These are phyloP conservation scores for Pilatotrama ljubarskyi DNA, from an alignment of 768 basidiomycete genomes.

Conservation along the genomic window DNA sequence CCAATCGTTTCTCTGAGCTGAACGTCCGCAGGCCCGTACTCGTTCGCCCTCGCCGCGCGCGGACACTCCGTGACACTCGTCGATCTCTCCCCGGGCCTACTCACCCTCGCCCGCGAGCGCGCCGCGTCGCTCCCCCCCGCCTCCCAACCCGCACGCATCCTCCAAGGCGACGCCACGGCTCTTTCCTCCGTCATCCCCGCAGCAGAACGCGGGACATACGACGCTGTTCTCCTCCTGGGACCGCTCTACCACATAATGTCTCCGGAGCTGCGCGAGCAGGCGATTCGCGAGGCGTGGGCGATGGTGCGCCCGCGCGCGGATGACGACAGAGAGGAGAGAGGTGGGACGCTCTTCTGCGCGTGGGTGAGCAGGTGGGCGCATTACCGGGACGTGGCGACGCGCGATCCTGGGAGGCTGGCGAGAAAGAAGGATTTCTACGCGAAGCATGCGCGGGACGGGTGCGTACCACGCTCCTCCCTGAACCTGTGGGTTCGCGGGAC, in stretches of 20 bases:
- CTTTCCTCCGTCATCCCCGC: slow-evolving; percentile 51
- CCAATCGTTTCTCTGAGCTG: too few species aligned
- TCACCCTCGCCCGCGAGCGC: slow-evolving; percentile 17
- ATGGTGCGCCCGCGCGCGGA: slow-evolving; percentile 7
- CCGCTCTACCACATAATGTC: slow-evolving; percentile 25
- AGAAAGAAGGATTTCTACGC: slow-evolving; percentile 18
- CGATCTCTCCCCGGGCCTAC: slow-evolving; percentile 19
- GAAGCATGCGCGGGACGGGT: slow-evolving; percentile 16
- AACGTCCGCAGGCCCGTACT: slow-evolving; percentile 14
- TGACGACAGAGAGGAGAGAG: not conserved
- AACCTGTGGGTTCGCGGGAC: not conserved
- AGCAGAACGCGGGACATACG: slow-evolving; percentile 17
- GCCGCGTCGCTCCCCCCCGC: not conserved
- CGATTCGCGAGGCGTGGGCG: slow-evolving; percentile 16
- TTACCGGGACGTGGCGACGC: slow-evolving; percentile 19
- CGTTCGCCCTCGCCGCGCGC: slow-evolving; percentile 19
- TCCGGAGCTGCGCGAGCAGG: slow-evolving; percentile 10
- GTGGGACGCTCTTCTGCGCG: slow-evolving; percentile 19
- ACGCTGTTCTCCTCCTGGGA: slow-evolving; percentile 25
- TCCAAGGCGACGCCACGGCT: slow-evolving; percentile 58
- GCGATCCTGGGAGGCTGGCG: slow-evolving; percentile 14
- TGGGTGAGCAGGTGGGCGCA: slow-evolving; percentile 24
- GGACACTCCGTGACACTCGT: slow-evolving; percentile 22
- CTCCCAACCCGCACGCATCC: slow-evolving; percentile 8
- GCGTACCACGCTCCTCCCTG: not conserved